A percentile compares a stretch with the other conserved stretches of the same genome.
These are phyloP conservation scores for Hygrophila difformis DNA, from an alignment of 257 asterid species.

Conservation along the genomic window DNA sequence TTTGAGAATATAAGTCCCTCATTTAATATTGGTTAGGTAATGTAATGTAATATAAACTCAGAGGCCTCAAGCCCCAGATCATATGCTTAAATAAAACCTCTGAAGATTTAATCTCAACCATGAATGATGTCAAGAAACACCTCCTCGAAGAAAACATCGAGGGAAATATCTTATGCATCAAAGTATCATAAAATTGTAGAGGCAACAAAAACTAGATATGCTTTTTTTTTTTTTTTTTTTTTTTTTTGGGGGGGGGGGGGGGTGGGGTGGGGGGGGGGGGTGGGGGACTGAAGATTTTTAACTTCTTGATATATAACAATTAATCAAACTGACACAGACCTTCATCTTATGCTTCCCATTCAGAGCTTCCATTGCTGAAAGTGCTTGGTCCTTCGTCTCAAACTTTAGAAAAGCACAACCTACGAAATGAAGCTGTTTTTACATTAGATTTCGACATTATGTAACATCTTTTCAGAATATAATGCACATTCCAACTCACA, in stretches of 20 bases:
- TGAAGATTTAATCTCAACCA: not conserved
- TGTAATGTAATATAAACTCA: conserved; percentile 9
- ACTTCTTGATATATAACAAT: too few species aligned
- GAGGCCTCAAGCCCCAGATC: not conserved
- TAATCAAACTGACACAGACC: conserved; percentile 73
- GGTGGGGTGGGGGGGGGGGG: too few species aligned
- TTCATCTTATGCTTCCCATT: conserved; percentile 93
- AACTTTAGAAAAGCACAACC: conserved; percentile 95
- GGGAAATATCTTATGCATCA: not conserved
- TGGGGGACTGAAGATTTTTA: too few species aligned
- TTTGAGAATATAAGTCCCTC: too few species aligned
- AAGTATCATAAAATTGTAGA: too few species aligned
- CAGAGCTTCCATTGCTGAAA: conserved; percentile 81
- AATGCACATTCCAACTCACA: conserved; percentile 21
- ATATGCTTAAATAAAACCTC: not conserved
- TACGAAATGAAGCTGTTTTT: conserved; percentile 20
- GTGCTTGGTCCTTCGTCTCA: conserved; percentile 86
- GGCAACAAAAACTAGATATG: too few species aligned
- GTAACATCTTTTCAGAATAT: conserved; percentile 1
- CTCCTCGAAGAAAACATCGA: not conserved
- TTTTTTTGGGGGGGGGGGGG: too few species aligned
- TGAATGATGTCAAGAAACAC: conserved; percentile 4
- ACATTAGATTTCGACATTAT: conserved; percentile 8
- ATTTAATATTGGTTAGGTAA: not conserved
- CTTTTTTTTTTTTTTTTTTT: too few species aligned